Evolutionary conservation across 768 basidiomycete species (phyloP).

Genomic region (Boletus subparvulus): DNA sequence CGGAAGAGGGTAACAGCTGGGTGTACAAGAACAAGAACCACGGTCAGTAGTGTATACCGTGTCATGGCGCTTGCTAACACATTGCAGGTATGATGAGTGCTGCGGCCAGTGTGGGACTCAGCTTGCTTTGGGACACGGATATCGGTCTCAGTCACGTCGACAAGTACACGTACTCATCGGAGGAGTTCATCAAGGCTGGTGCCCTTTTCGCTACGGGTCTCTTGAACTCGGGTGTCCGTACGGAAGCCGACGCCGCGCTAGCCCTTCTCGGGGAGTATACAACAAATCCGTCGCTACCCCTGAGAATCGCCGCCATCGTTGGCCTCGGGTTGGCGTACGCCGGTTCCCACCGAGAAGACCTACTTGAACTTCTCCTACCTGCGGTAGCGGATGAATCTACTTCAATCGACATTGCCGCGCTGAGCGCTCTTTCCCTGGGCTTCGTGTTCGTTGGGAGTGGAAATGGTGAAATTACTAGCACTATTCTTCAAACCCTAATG

Average conservation of each 20-base stretch:
- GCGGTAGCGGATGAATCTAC: conserved; percentile 76
- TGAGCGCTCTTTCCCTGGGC: conserved; percentile 86
- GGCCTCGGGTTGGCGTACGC: conserved; percentile 94
- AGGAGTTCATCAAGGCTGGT: conserved; percentile 98
- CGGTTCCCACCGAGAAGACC: conserved; percentile 88
- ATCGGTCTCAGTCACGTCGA: conserved; percentile 92
- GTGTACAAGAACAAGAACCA: conserved; percentile 99
- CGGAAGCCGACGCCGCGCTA: conserved; percentile 90
- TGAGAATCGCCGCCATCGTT: conserved; percentile 86
- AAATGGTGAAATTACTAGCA: conserved; percentile 87
- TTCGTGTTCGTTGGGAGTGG: conserved; percentile 96
- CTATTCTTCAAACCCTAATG: conserved; percentile 90
- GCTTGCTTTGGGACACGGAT: conserved; percentile 95
- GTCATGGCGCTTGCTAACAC: conserved; percentile 1
- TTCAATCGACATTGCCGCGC: conserved; percentile 85
- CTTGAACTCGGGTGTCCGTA: conserved; percentile 83
- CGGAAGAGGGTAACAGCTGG: conserved; percentile 96
- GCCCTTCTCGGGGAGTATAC: conserved; percentile 90
- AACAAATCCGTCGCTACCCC: conserved; percentile 77
- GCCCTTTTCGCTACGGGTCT: conserved; percentile 94
- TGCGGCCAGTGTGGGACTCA: conserved; percentile 89
- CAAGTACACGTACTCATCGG: conserved; percentile 94
- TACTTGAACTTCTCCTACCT: conserved; percentile 75
- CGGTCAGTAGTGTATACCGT: conserved; percentile 46
- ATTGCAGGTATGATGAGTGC: conserved; percentile 89